Percentiles rank a stretch among this genome's conserved stretches.
These are phyloP conservation scores for Dictyostelium discoideum DNA, from an alignment of 78 protist species.

Conservation along the genomic window dicty_2.7 NC_007088.5:1001001-1001500, in stretches of 20 bases:
- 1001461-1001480: background rate
- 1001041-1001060: constrained; percentile 3
- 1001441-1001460: background rate
- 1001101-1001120: constrained; percentile 6
- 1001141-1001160: background rate
- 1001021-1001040: constrained; percentile 55
- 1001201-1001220: too few relatives aligned
- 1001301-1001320: background rate
- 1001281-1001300: too few relatives aligned
- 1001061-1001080: constrained; percentile 9
- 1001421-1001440: too few relatives aligned
- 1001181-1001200: background rate
- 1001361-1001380: too few relatives aligned
- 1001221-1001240: background rate
- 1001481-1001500: background rate
- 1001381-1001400: background rate
- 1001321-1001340: too few relatives aligned
- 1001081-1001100: constrained; percentile 7
- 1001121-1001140: background rate
- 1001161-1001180: background rate
- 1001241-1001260: background rate
- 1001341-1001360: too few relatives aligned
- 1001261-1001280: background rate
- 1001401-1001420: background rate
- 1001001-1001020: constrained; percentile 12